Conservation (phyloP, 2,329 filamentous ascomycete genomes). For the Arthrobotrys iridis region DNA sequence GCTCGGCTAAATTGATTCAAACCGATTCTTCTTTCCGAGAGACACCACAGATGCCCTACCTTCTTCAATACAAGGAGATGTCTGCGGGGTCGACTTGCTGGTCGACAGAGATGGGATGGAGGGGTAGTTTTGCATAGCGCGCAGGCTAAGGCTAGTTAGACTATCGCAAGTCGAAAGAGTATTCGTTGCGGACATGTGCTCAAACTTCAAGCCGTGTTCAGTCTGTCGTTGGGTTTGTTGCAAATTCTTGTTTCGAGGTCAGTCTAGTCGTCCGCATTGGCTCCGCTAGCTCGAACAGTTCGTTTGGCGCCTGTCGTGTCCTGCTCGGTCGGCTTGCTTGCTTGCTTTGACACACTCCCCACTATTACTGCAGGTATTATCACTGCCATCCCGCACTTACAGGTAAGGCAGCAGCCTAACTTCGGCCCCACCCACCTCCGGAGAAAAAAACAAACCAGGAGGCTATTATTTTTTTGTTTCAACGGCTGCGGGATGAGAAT, state of each 20-base stretch:
- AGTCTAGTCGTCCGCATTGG: constrained; percentile 2
- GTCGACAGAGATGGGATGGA: constrained; percentile 29
- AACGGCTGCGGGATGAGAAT: constrained; percentile 37
- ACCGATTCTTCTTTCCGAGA: constrained; percentile 39
- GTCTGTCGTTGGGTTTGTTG: constrained; percentile 22
- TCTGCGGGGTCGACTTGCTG: constrained; percentile 29
- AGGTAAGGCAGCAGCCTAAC: constrained; percentile 54
- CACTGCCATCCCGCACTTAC: constrained; percentile 54
- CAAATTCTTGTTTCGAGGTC: constrained; percentile 26
- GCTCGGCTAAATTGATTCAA: constrained; percentile 52
- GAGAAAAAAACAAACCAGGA: constrained; percentile 42
- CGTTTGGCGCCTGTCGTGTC: constrained; percentile 37
- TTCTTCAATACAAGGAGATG: constrained; percentile 24
- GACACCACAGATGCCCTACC: not conserved
- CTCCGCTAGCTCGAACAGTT: constrained; percentile 1
- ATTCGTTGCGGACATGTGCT: constrained; percentile 28
- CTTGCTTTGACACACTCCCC: constrained; percentile 35
- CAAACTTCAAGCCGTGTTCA: constrained; percentile 11
- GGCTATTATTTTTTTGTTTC: constrained; percentile 5
- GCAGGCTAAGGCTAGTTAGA: constrained; percentile 15
- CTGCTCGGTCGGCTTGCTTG: constrained; percentile 20
- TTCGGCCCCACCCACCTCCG: constrained; percentile 51
- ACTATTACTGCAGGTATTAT: constrained; percentile 54
- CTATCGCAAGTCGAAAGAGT: constrained; percentile 18
- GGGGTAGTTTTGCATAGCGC: constrained; percentile 29